Evolutionary conservation across 129 eudicot genomes (phyloP).

Genomic region (Flaveria trinervia): DNA sequence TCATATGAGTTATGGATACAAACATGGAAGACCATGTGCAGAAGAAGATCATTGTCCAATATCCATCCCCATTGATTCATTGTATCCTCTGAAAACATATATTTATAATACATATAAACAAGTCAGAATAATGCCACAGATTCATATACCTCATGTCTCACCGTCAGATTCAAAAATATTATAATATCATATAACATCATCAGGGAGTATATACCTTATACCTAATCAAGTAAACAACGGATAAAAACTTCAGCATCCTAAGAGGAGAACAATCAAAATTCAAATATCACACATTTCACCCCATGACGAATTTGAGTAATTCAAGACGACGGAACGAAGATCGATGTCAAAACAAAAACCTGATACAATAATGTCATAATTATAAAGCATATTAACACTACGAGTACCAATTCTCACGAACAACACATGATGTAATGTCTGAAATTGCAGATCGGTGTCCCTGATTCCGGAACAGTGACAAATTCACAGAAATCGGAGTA

Average conservation of each 20-base stretch:
- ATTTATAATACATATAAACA: constrained; percentile 19
- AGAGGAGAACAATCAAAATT: neutral
- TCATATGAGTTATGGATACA: constrained; percentile 43
- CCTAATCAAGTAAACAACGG: neutral
- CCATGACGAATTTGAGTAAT: constrained; percentile 22
- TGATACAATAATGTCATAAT: neutral
- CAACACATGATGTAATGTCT: constrained; percentile 37
- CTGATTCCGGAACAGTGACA: constrained; percentile 35
- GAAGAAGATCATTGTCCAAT: constrained; percentile 62
- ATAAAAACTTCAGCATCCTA: neutral
- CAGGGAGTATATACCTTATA: neutral
- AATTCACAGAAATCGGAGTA: constrained; percentile 31
- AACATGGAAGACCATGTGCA: constrained; percentile 71
- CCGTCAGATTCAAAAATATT: constrained; percentile 11
- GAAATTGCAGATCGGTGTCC: constrained; percentile 40
- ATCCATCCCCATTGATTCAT: constrained; percentile 51
- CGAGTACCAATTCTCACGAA: constrained; percentile 18
- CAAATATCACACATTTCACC: neutral
- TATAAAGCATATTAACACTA: neutral
- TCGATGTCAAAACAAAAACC: constrained; percentile 31
- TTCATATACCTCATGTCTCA: constrained; percentile 20
- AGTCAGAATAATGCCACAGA: constrained; percentile 30
- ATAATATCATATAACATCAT: neutral
- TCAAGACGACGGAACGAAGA: constrained; percentile 19
- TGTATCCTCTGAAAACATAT: constrained; percentile 38